Evolutionary conservation across 257 asterid species (phyloP), one percentile per base, ranked within the genome.

Genomic region (Rehmannia glutinosa): DNA sequence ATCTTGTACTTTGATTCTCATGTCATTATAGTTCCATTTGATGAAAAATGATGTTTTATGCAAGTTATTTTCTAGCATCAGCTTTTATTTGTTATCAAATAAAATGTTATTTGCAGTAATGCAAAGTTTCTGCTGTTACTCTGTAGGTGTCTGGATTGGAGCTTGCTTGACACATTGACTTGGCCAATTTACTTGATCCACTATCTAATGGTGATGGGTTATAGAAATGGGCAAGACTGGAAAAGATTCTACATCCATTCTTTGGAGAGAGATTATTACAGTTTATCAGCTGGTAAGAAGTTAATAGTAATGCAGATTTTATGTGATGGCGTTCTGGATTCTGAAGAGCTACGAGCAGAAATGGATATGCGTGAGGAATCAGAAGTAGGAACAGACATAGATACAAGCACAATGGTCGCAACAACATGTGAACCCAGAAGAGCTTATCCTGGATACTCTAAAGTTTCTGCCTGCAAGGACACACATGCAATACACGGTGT

Each of bases 81-180:
- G n/a, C 33, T 43, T 13, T 49, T 25, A 27, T n/a, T 36, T 55
- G 63, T 32, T 68, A 23, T 32, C 23, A 42, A 61, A 38, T 30
- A 13, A 24, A 58, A 42, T 19, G 25, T 51, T 30, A 13, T 35
- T 51, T 66, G 69, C 36, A 68, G 61, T 49, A 19, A 50, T 35
- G 58, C 20, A 21, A 69, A 32, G 24, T 60, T 39, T 52, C n/a
- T 60, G 13, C 47, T 36, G 43, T 30, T 63, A 38, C 46, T 78
- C 62, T 35, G 42, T 83, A 89, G 98, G 81, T 74, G 70, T 77
- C 74, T 85, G 69, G 93, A 91, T 69, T 91, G 98, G 98, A 87
- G 81, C 73, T 82, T 91, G 90, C 87, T 91, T 38, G 98, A 91
- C 77, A 38, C 87, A 27, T 30, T 88, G 77, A 91, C 96, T 53